A percentile compares a stretch with the other conserved stretches of the same genome.
Evolutionary conservation across 345 rosid genomes (phyloP).

Genomic region (Aquilaria yunnanensis): DNA sequence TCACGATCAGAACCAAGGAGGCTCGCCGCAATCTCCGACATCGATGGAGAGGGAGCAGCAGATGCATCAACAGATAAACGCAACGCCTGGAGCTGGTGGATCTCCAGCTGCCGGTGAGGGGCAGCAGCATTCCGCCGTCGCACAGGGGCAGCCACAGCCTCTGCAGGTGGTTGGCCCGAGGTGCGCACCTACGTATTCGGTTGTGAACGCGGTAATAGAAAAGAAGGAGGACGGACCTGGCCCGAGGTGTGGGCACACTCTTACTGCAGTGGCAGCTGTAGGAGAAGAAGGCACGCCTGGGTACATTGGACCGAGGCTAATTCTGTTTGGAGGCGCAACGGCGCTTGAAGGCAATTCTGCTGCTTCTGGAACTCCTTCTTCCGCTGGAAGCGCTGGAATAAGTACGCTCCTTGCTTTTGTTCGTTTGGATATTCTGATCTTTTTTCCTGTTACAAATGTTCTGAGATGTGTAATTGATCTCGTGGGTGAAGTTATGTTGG

Average conservation of each 20-base stretch:
- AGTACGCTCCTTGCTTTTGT: constrained; percentile 37
- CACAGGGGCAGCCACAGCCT: constrained; percentile 26
- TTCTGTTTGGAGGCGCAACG: constrained; percentile 89
- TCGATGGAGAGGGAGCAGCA: constrained; percentile 38
- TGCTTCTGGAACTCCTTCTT: constrained; percentile 74
- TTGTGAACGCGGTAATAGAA: constrained; percentile 65
- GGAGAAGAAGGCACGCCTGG: constrained; percentile 86
- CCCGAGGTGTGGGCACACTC: constrained; percentile 85
- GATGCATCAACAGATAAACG: constrained; percentile 23
- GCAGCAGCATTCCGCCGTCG: constrained; percentile 23
- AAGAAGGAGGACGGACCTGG: constrained; percentile 90
- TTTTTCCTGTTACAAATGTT: no score
- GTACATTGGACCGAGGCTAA: constrained; percentile 81
- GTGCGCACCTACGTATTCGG: constrained; percentile 81
- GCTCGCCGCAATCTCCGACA: constrained; percentile 20
- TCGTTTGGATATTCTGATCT: neutral
- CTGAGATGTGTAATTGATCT: no score
- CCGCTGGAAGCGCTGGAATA: constrained; percentile 89
- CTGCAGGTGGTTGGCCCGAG: constrained; percentile 58
- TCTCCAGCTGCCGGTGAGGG: constrained; percentile 4
- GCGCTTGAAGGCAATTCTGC: constrained; percentile 89
- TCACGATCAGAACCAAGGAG: constrained; percentile 26
- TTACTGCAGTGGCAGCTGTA: constrained; percentile 82
- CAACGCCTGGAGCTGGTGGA: constrained; percentile 26
- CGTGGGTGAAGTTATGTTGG: no score